Evolutionary conservation across 129 eudicot genomes (phyloP).

Genomic region (Lactuca sativa): DNA sequence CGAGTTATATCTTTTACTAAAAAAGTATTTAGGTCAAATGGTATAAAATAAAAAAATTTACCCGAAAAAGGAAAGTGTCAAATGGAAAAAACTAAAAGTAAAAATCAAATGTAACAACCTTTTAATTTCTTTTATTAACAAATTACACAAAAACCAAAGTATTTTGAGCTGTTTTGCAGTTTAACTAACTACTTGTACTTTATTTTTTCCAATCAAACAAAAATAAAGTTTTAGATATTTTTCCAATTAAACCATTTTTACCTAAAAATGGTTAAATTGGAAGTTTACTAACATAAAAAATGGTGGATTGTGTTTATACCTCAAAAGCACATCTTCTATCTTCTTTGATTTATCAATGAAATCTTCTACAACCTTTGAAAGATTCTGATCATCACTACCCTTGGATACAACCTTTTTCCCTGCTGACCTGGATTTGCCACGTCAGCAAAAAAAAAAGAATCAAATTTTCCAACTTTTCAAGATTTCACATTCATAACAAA

Average conservation of each 20-base stretch:
- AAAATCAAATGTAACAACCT: neutral
- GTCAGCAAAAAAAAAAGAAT: neutral
- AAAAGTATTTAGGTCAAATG: too few relatives aligned
- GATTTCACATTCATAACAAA: neutral
- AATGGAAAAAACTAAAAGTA: neutral
- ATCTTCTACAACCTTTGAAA: slow-evolving; percentile 41
- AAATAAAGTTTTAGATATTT: neutral
- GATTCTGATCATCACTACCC: slow-evolving; percentile 37
- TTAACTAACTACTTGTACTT: too few relatives aligned
- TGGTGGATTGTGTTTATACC: slow-evolving; percentile 34
- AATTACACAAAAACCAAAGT: too few relatives aligned
- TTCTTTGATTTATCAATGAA: slow-evolving; percentile 39
- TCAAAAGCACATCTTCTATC: slow-evolving; percentile 54
- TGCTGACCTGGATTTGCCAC: slow-evolving; percentile 39
- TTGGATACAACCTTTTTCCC: slow-evolving; percentile 35
- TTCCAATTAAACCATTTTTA: too few relatives aligned
- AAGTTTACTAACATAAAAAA: too few relatives aligned
- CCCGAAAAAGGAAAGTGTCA: neutral
- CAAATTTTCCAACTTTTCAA: neutral
- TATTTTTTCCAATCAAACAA: neutral
- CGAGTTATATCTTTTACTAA: too few relatives aligned
- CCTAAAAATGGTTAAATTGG: too few relatives aligned
- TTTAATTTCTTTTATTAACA: too few relatives aligned
- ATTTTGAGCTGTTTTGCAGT: too few relatives aligned
- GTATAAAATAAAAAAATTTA: neutral